Percentiles rank a stretch among this genome's conserved stretches.
phyloP scores from a whole-genome alignment of 192 early-diverging fungal species.

The Backusella tuberculispora region DNA sequence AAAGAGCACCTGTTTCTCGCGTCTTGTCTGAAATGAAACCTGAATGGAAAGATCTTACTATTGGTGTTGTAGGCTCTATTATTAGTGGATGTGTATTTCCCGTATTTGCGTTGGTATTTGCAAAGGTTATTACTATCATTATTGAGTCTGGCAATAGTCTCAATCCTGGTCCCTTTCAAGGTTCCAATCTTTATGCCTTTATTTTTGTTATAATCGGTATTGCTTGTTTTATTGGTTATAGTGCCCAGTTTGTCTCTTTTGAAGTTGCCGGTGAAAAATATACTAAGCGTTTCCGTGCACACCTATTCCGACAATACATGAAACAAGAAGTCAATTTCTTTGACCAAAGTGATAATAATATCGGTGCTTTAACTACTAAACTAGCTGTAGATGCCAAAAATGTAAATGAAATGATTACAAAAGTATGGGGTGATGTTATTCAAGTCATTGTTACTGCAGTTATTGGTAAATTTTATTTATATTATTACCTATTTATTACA shows the following conservation, averaged over 20 bases:
- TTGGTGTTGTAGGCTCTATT: slow-evolving; percentile 62
- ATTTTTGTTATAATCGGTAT: slow-evolving; percentile 43
- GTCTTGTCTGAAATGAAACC: slow-evolving; percentile 52
- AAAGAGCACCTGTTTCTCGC: slow-evolving; percentile 57
- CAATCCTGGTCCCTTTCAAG: slow-evolving; percentile 37
- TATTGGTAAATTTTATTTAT: slow-evolving; percentile 10
- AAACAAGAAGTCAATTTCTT: slow-evolving; percentile 87
- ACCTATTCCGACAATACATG: slow-evolving; percentile 70
- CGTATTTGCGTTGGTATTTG: slow-evolving; percentile 62
- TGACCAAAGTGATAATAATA: slow-evolving; percentile 71
- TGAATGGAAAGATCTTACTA: slow-evolving; percentile 51
- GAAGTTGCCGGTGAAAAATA: slow-evolving; percentile 66
- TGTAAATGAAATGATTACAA: slow-evolving; percentile 58
- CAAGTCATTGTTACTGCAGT: slow-evolving; percentile 32
- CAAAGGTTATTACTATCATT: slow-evolving; percentile 52
- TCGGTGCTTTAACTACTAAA: slow-evolving; percentile 76
- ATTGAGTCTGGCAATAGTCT: slow-evolving; percentile 30
- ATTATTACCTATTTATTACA: not conserved
- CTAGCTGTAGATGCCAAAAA: slow-evolving; percentile 77
- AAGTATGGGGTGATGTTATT: slow-evolving; percentile 43
- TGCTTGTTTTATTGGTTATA: slow-evolving; percentile 58
- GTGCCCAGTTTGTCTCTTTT: slow-evolving; percentile 63
- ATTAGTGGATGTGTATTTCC: slow-evolving; percentile 76
- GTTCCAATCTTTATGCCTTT: slow-evolving; percentile 47
- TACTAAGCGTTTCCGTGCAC: slow-evolving; percentile 64